Evolutionary conservation across 164 flowering plant genomes (phyloP).

Genomic region (Amborella trichopoda): DNA sequence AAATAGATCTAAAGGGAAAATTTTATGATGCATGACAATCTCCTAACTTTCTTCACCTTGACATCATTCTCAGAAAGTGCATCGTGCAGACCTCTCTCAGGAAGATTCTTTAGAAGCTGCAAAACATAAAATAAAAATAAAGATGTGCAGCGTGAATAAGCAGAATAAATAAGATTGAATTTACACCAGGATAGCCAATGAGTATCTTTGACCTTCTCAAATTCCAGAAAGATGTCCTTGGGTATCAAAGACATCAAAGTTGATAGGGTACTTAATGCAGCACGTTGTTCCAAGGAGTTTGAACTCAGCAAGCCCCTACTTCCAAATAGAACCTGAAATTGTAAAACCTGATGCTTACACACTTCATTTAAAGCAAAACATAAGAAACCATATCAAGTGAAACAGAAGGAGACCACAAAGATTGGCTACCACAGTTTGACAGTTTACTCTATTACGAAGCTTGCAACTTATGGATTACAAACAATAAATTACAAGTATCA

Average conservation of each 20-base stretch:
- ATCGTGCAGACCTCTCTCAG: slow-evolving; percentile 62
- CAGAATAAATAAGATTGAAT: neutral
- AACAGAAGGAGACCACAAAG: too few species aligned
- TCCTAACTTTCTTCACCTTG: slow-evolving; percentile 33
- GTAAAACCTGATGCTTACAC: too few species aligned
- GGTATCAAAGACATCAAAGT: slow-evolving; percentile 85
- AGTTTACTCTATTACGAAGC: too few species aligned
- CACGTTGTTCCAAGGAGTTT: slow-evolving; percentile 53
- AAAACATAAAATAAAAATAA: neutral
- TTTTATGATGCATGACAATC: too few species aligned
- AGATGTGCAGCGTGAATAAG: neutral
- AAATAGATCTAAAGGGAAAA: too few species aligned
- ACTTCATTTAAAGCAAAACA: too few species aligned
- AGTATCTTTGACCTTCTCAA: slow-evolving; percentile 53
- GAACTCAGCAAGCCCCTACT: slow-evolving; percentile 53
- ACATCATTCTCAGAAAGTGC: slow-evolving; percentile 67
- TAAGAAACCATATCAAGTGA: too few species aligned
- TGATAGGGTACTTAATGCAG: slow-evolving; percentile 61
- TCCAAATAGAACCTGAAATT: slow-evolving; percentile 60
- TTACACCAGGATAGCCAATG: too few species aligned
- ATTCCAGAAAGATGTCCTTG: slow-evolving; percentile 53
- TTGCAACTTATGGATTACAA: too few species aligned
- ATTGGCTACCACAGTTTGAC: too few species aligned
- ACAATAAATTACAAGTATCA: too few species aligned
- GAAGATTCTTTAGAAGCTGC: slow-evolving; percentile 64